Conservation (phyloP, 1,284 basidiomycete genomes). For the Neolentinus lepideus region DNA sequence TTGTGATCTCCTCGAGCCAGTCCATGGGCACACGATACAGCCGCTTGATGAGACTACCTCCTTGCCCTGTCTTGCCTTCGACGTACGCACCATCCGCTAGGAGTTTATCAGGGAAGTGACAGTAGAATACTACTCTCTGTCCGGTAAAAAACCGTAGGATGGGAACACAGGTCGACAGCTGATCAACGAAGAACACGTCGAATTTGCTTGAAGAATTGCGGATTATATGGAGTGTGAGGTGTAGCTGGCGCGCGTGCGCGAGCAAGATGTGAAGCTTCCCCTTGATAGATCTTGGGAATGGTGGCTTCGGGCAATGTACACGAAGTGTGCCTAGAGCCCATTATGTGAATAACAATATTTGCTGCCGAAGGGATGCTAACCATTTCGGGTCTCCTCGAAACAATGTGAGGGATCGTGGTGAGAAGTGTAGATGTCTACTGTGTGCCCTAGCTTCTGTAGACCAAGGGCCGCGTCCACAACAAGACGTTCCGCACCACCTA, state of each 20-base stretch:
- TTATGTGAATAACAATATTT: neutral
- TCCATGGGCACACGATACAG: slow-evolving; percentile 89
- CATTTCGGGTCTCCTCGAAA: slow-evolving; percentile 87
- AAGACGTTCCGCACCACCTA: slow-evolving; percentile 92
- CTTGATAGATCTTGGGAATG: slow-evolving; percentile 72
- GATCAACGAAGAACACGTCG: slow-evolving; percentile 94
- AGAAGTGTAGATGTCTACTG: slow-evolving; percentile 91
- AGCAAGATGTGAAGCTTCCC: slow-evolving; percentile 85
- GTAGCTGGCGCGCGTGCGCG: slow-evolving; percentile 84
- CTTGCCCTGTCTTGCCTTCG: slow-evolving; percentile 33
- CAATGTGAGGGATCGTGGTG: slow-evolving; percentile 83
- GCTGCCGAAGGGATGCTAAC: slow-evolving; percentile 31
- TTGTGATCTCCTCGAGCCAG: slow-evolving; percentile 84
- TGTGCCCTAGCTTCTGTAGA: slow-evolving; percentile 79
- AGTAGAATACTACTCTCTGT: slow-evolving; percentile 91
- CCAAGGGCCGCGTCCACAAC: slow-evolving; percentile 95
- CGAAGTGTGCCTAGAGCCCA: slow-evolving; percentile 63
- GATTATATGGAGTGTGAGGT: slow-evolving; percentile 66
- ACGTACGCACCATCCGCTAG: slow-evolving; percentile 76
- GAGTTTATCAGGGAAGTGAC: slow-evolving; percentile 95
- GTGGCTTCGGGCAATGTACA: slow-evolving; percentile 73
- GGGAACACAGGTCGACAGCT: slow-evolving; percentile 88
- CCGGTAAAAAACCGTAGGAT: slow-evolving; percentile 63
- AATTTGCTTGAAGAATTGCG: slow-evolving; percentile 36
- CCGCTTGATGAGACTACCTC: slow-evolving; percentile 50